Evolutionary conservation across 257 asterid genomes (phyloP).

Genomic region (Voacanga thouarsii): DNA sequence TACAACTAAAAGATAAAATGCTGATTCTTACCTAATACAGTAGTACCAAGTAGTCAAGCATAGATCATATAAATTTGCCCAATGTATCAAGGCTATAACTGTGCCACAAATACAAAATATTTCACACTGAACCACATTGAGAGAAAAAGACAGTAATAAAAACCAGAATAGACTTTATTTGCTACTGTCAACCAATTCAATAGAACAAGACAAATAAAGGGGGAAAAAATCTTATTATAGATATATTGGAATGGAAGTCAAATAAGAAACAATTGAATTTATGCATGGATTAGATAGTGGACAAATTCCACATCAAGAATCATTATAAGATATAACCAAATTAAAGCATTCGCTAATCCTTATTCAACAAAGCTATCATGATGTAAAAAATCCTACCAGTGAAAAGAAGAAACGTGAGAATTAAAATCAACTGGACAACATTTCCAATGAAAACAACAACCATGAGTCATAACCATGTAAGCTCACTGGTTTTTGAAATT

Average conservation of each 20-base stretch:
- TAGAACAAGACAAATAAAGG: too few relatives aligned
- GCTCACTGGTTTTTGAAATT: too few relatives aligned
- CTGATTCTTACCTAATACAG: not conserved
- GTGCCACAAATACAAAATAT: too few relatives aligned
- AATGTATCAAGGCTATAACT: not conserved
- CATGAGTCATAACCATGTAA: too few relatives aligned
- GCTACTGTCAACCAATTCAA: too few relatives aligned
- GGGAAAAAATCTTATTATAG: too few relatives aligned
- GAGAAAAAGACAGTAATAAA: not conserved
- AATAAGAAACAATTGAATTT: too few relatives aligned
- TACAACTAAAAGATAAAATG: not conserved
- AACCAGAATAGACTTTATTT: not conserved
- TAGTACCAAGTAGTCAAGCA: not conserved
- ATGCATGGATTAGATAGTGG: too few relatives aligned
- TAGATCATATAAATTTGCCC: not conserved
- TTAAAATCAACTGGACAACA: not conserved
- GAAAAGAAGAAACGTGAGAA: not conserved
- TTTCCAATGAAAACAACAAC: too few relatives aligned
- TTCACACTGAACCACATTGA: not conserved
- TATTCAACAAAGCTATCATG: not conserved
- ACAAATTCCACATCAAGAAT: not conserved
- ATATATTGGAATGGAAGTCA: too few relatives aligned
- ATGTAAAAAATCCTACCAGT: not conserved
- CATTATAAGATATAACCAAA: not conserved
- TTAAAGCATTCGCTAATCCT: not conserved